Evolutionary conservation across 2,329 filamentous ascomycete species (phyloP), one percentile per base, ranked within the genome.

Genomic region (Sphaerulina vaccinii): DNA sequence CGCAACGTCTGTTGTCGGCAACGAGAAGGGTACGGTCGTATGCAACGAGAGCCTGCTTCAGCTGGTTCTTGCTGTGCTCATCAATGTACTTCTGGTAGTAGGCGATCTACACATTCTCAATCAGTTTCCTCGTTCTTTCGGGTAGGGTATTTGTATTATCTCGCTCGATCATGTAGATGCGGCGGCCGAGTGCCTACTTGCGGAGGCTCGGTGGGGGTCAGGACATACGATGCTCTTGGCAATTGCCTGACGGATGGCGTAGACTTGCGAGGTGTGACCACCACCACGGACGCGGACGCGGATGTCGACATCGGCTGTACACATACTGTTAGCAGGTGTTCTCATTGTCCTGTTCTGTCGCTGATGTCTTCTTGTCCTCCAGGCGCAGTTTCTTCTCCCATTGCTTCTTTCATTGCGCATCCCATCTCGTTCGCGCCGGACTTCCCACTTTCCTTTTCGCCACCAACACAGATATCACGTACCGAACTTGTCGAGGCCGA

Each of bases 81-180:
- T 99, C 93, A 79, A 97, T 90, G 81, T 86, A 99, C 85, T 99
- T 96, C 82, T 96, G 92, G 88, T 96, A 97, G 87, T 96, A 96
- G 78, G 90, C 87, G 72, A 95, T 72, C 70, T 73, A 63, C n/a
- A 38, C 15, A 13, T 41, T 19, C 11, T 5, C 19, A 24, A 39
- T 50, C 48, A 50, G 48, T 40, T 19, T 32, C 39, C n/a, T 11
- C n/a, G 52, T 23, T 41, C 33, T 51, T 60, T 54, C 55, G 49
- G 37, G 2, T 3, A 3, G 46, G 27, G 19, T n/a, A 16, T 21
- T 36, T 27, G 36, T 24, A 10, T 41, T 42, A 38, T 50, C 40
- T 50, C 48, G 48, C 48, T 42, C 48, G 41, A 29, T 52, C 39
- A 42, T 49, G 44, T 46, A 42, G 51, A 49, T 46, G 51, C 41